Base-by-base conservation (phyloP, 768 basidiomycete species). In the Trametes cingulata region DNA sequence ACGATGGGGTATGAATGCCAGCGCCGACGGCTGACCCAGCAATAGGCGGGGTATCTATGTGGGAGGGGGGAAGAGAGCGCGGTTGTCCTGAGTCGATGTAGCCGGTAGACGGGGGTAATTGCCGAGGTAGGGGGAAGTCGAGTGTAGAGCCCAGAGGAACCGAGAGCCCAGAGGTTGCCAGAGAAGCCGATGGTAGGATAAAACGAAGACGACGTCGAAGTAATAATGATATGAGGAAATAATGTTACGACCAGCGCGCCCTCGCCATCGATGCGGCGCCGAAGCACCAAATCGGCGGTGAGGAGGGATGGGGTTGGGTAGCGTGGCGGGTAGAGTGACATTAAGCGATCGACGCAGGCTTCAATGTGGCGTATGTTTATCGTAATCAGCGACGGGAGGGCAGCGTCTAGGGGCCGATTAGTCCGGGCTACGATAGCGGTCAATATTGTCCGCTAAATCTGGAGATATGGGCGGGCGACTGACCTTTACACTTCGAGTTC, bases 1-100 rank as follows among this genome's bases (percentile, higher is more conserved):
- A 69, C 75, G 67, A 72, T 72, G 77, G 77, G 74, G 75, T 73
- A 80, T 78, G 76, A 80, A 80, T 80, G 76, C 75, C 75, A 73
- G 70, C 65, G 73, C 69, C 67, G 66, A 67, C 56, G 60, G 60
- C 68, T 63, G 56, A 69, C 74, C 75, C 72, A 69, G 71, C 72
- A 64, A 65, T 67, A 67, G 67, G 65, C 65, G 52, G 66, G 67
- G 70, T 71, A 68, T 69, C 65, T 62, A 69, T 62, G 62, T 56
- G 65, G 65, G 27, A 45, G n/a, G 40, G 6, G 42, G 43, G 39
- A 49, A 58, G 53, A 62, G 65, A 29, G 68, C 59, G 71, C 61
- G 67, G 66, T 46, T 71, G 71, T 76, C 75, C 75, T 74, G 69
- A 71, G 65, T 33, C 76, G 75, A 73, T 49, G 68, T 56, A 64